These are phyloP conservation scores for Diaporthe nobilis DNA, from an alignment of 2,329 filamentous ascomycete genomes.

Conservation along the genomic window DNA sequence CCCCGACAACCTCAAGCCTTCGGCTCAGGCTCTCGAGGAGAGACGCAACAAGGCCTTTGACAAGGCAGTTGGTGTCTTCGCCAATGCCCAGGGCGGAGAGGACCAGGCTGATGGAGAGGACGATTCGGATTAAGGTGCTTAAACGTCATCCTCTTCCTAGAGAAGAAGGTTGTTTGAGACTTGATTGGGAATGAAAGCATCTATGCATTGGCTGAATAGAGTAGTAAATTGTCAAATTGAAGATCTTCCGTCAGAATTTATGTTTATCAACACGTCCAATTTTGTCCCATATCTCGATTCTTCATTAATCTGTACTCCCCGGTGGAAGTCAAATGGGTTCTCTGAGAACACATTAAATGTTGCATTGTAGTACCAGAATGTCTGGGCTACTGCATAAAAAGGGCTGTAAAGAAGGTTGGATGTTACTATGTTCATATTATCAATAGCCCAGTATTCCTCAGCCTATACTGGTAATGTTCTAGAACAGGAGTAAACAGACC, in stretches of 20 bases:
- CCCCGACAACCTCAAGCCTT: conserved; percentile 43
- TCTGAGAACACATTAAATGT: too few species aligned
- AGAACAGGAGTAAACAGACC: too few species aligned
- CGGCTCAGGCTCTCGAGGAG: conserved; percentile 44
- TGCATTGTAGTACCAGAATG: too few species aligned
- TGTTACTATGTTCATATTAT: too few species aligned
- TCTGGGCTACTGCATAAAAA: too few species aligned
- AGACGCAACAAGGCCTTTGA: conserved; percentile 43
- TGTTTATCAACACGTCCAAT: not conserved
- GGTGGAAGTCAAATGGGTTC: too few species aligned
- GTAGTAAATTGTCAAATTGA: not conserved
- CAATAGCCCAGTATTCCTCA: too few species aligned
- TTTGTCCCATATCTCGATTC: not conserved
- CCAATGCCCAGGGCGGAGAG: conserved; percentile 43
- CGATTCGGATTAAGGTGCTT: conserved; percentile 44
- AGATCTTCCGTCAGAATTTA: not conserved
- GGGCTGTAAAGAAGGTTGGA: too few species aligned
- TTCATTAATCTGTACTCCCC: not conserved
- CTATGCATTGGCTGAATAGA: not conserved
- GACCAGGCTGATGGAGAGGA: conserved; percentile 47
- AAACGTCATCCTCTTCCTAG: not conserved
- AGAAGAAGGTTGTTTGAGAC: not conserved
- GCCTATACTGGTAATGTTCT: too few species aligned
- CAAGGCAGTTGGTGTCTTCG: conserved; percentile 43
- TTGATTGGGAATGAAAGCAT: not conserved